phyloP scores from a whole-genome alignment of 257 asterid genomes.

The Nicotiana knightiana region DNA sequence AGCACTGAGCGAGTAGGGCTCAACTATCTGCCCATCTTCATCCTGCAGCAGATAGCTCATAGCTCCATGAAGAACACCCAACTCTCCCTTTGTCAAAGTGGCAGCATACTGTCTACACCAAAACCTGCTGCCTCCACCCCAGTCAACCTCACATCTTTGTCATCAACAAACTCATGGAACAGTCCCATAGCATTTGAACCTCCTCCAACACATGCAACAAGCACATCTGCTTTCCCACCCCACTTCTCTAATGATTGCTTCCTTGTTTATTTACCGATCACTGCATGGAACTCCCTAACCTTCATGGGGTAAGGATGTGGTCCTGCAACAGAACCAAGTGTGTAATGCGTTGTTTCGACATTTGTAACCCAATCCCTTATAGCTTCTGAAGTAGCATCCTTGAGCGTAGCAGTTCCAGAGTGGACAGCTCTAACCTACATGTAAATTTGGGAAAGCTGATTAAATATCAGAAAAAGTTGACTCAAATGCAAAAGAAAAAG shows the following conservation, averaged over 20 bases:
- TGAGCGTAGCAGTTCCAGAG: conserved; percentile 91
- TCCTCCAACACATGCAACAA: conserved; percentile 95
- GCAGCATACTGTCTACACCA: conserved; percentile 93
- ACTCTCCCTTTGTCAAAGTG: conserved; percentile 83
- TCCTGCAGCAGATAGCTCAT: conserved; percentile 96
- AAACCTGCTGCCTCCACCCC: conserved; percentile 98
- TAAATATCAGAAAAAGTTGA: neutral
- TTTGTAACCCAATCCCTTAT: conserved; percentile 94
- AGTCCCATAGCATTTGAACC: conserved; percentile 97
- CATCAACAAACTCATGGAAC: conserved; percentile 86
- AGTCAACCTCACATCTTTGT: conserved; percentile 70
- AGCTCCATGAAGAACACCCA: conserved; percentile 93
- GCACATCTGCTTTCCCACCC: conserved; percentile 83
- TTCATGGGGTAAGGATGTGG: conserved; percentile 98
- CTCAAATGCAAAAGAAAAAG: neutral
- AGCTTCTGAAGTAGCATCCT: conserved; percentile 98
- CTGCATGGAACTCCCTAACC: conserved; percentile 94
- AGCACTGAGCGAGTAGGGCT: conserved; percentile 94
- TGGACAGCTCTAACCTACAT: conserved; percentile 84
- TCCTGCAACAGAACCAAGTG: conserved; percentile 90
- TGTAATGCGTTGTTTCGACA: conserved; percentile 90
- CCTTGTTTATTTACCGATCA: conserved; percentile 93
- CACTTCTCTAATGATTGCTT: conserved; percentile 86
- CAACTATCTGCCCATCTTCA: conserved; percentile 87
- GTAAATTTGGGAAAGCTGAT: neutral